Percentiles rank a stretch among this genome's conserved stretches.
These are phyloP conservation scores for Sarocladium strictum DNA, from an alignment of 2,329 filamentous ascomycete species.

Conservation along the genomic window DNA sequence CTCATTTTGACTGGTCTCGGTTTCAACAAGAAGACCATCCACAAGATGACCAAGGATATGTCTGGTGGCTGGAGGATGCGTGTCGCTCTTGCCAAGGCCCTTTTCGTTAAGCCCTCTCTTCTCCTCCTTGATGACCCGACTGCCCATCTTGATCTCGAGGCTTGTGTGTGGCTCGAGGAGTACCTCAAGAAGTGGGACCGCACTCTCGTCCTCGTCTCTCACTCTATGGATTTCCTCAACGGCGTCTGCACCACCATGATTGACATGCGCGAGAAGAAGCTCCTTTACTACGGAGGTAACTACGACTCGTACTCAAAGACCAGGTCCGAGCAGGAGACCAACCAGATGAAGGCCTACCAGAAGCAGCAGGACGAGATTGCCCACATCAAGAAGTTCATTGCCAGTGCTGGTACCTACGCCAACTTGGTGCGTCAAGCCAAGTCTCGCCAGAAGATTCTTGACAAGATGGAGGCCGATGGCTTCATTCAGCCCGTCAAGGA, in stretches of 20 bases:
- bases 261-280: conserved; percentile 85
- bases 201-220: conserved; percentile 91
- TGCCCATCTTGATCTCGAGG: conserved; percentile 97
- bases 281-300: conserved; percentile 99
- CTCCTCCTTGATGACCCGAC: conserved; percentile 97
- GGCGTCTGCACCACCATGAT: conserved; percentile 98
- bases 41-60: conserved; percentile 99
- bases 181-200: conserved; percentile 99
- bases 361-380: conserved; percentile 99
- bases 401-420: conserved; percentile 98
- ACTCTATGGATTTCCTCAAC: conserved; percentile 98
- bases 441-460: conserved; percentile 98
- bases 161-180: conserved; percentile 99
- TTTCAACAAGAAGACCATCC: conserved; percentile 96
- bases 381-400: conserved; percentile 99
- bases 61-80: conserved; percentile 99
- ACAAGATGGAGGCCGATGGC: conserved; percentile 99
- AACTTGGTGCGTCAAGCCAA: conserved; percentile 99
- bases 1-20: conserved; percentile 97
- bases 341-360: conserved; percentile 98
- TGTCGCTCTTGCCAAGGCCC: conserved; percentile 92
- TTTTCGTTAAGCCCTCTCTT: conserved; percentile 96
- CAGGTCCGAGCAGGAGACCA: conserved; percentile 85
- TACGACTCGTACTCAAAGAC: conserved; percentile 99
- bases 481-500: conserved; percentile 86